Conservation (phyloP, 495 filamentous ascomycete genomes). For the Penicillium coprophilum region DNA sequence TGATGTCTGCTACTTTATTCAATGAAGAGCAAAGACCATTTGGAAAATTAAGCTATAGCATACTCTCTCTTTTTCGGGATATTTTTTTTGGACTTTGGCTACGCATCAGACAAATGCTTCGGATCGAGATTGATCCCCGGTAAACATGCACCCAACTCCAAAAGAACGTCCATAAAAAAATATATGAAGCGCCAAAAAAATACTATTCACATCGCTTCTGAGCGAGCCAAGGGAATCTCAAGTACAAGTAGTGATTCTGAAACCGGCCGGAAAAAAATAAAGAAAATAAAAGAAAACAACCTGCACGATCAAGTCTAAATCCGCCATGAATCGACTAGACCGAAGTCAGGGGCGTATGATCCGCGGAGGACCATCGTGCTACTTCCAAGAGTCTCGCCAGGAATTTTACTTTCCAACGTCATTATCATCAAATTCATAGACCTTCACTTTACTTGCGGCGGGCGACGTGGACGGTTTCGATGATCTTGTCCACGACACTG, state of each 20-base stretch:
- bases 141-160: background rate
- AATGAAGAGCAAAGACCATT: background rate
- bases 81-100: background rate
- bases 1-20: too few relatives aligned
- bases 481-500: conserved; percentile 85
- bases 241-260: conserved; percentile 19
- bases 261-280: conserved; percentile 6
- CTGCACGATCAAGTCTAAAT: background rate
- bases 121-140: too few relatives aligned
- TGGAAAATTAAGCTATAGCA: too few relatives aligned
- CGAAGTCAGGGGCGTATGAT: background rate
- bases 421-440: conserved; percentile 27
- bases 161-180: background rate
- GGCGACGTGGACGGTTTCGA: conserved; percentile 67
- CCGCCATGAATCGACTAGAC: background rate
- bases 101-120: too few relatives aligned
- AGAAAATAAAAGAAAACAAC: conserved; percentile 11
- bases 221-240: conserved; percentile 32
- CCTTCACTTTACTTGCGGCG: conserved; percentile 46
- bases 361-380: background rate
- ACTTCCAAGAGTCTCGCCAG: conserved; percentile 6
- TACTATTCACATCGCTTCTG: conserved; percentile 24
- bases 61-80: too few relatives aligned
- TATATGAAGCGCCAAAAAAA: conserved; percentile 5
- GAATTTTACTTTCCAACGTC: conserved; percentile 24